phyloP scores from a whole-genome alignment of 371 early-diverging fungal genomes.

The Chytridiales sp. region DNA sequence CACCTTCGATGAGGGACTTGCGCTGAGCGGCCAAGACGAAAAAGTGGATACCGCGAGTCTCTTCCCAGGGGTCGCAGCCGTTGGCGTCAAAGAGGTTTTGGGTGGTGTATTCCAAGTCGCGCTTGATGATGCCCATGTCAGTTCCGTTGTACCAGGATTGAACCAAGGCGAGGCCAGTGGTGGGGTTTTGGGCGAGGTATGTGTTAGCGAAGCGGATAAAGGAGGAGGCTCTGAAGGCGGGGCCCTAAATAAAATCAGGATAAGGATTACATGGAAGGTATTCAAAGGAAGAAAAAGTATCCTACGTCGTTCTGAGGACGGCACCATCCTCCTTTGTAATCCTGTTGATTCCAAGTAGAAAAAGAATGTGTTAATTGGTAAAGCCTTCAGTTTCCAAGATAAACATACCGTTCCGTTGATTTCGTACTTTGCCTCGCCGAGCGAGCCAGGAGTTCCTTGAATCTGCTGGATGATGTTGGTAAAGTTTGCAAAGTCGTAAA shows the following conservation, averaged over 20 bases:
- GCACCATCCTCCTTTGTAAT: conserved; percentile 55
- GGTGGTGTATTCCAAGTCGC: conserved; percentile 64
- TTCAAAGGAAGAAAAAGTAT: not conserved
- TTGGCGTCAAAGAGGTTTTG: conserved; percentile 40
- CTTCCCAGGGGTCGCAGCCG: conserved; percentile 69
- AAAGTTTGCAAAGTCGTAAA: conserved; percentile 38
- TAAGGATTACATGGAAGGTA: not conserved
- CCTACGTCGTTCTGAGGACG: conserved; percentile 81
- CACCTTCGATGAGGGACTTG: conserved; percentile 59
- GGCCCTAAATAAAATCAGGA: conserved; percentile 34
- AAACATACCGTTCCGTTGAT: conserved; percentile 23
- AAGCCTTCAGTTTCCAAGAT: too few relatives aligned
- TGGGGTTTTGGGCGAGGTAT: conserved; percentile 13
- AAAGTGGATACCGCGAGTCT: conserved; percentile 62
- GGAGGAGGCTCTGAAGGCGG: conserved; percentile 67
- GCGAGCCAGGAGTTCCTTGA: conserved; percentile 26
- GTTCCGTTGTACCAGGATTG: conserved; percentile 37
- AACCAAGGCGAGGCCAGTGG: not conserved
- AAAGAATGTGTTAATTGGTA: too few relatives aligned
- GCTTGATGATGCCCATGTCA: conserved; percentile 29
- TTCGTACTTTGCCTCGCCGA: conserved; percentile 77
- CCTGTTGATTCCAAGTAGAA: too few relatives aligned
- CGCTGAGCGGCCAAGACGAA: conserved; percentile 68
- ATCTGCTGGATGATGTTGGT: conserved; percentile 10
- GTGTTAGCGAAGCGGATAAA: conserved; percentile 48